Percentiles rank a stretch among this genome's conserved stretches.
Conservation (phyloP, 495 filamentous ascomycete genomes). For the Aspergillus hancockii region DNA sequence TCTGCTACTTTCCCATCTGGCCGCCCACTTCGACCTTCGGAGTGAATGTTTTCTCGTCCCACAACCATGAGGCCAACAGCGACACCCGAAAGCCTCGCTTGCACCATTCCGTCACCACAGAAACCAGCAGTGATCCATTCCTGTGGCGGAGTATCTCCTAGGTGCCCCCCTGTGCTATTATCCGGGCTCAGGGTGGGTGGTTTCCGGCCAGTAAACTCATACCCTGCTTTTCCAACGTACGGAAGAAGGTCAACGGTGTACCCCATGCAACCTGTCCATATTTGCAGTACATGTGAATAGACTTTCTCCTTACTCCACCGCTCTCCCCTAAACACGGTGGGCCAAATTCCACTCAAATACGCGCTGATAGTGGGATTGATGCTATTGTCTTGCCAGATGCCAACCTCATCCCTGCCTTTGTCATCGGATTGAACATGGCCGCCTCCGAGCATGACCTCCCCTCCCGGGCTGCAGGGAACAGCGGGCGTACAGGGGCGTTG, state of each 20-base stretch:
- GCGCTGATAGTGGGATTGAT: slow-evolving; percentile 16
- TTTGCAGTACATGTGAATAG: slow-evolving; percentile 10
- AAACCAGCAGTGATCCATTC: slow-evolving; percentile 53
- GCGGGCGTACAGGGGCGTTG: slow-evolving; percentile 22
- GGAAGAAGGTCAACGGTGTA: slow-evolving; percentile 47
- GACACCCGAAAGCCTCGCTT: slow-evolving; percentile 21
- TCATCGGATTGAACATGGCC: slow-evolving; percentile 30
- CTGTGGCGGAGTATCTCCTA: neutral
- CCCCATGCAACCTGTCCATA: slow-evolving; percentile 50
- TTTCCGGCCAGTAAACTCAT: slow-evolving; percentile 23
- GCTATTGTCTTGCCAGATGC: slow-evolving; percentile 32
- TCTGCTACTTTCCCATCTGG: slow-evolving; percentile 16
- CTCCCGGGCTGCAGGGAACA: slow-evolving; percentile 19
- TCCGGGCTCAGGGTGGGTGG: neutral
- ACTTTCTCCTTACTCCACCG: too few relatives aligned
- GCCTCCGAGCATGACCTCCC: slow-evolving; percentile 37
- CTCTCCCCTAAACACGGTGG: slow-evolving; percentile 5
- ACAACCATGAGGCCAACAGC: slow-evolving; percentile 23
- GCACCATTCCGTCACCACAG: slow-evolving; percentile 47
- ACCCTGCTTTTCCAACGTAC: slow-evolving; percentile 43
- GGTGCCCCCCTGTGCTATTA: too few relatives aligned
- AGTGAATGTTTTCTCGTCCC: slow-evolving; percentile 11
- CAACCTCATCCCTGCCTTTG: slow-evolving; percentile 31
- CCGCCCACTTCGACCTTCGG: slow-evolving; percentile 9
- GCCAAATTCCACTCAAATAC: slow-evolving; percentile 12